Percentiles rank a stretch among this genome's conserved stretches.
phyloP scores from a whole-genome alignment of 768 basidiomycete species.

The Termitomyces sp. region DNA sequence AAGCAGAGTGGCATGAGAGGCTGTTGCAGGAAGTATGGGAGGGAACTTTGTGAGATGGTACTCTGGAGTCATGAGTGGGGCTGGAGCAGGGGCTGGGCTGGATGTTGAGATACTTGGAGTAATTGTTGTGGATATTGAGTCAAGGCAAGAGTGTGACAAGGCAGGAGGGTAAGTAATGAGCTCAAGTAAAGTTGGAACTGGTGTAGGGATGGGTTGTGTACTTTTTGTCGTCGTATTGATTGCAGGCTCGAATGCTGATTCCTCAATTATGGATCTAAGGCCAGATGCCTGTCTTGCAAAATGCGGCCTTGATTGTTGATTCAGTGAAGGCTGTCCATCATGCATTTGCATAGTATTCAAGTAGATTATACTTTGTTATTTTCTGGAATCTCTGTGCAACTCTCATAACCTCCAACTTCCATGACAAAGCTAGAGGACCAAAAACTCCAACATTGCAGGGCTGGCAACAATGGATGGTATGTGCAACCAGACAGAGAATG shows the following conservation, averaged over 20 bases:
- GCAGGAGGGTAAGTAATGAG: not conserved
- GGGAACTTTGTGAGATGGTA: not conserved
- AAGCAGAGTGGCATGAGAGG: conserved; percentile 9
- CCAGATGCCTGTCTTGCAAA: conserved; percentile 21
- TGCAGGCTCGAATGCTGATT: conserved; percentile 5
- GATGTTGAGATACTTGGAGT: no score
- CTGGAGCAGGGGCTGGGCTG: no score
- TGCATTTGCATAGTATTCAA: conserved; percentile 13
- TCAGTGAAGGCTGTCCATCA: conserved; percentile 16
- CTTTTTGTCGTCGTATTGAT: conserved; percentile 19
- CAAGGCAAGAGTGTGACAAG: not conserved
- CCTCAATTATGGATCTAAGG: conserved; percentile 17
- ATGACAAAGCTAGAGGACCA: conserved; percentile 30
- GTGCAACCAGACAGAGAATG: conserved; percentile 34
- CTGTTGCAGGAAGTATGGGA: not conserved
- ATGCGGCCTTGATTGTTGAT: conserved; percentile 21
- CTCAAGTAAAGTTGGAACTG: conserved; percentile 6
- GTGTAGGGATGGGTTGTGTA: conserved; percentile 22
- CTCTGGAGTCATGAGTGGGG: not conserved
- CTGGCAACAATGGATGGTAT: conserved; percentile 37
- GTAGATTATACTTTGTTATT: conserved; percentile 16
- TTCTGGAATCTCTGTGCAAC: not conserved
- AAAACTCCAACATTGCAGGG: conserved; percentile 37
- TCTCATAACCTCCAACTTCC: conserved; percentile 28
- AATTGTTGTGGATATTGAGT: no score